These are phyloP conservation scores for Sporothrix sp. DNA, from an alignment of 2,329 filamentous ascomycete species.

Conservation along the genomic window DNA sequence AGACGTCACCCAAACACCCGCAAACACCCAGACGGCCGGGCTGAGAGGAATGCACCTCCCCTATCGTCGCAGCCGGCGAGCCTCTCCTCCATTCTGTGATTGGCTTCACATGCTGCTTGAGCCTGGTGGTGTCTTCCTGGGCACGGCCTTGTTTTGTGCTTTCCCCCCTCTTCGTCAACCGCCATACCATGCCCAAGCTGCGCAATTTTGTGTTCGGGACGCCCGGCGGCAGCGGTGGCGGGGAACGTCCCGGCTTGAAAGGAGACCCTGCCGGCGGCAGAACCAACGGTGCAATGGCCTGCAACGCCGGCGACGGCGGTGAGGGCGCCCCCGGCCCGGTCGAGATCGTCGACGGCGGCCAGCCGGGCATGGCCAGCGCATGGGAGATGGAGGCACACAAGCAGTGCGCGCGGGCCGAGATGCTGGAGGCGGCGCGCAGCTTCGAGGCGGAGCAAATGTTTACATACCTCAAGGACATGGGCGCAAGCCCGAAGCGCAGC, in stretches of 20 bases:
- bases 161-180: not conserved
- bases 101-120: not conserved
- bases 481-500: slow-evolving; percentile 3
- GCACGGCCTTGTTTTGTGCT: not conserved
- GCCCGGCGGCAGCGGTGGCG: too few species aligned
- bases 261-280: not conserved
- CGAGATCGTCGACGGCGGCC: not conserved
- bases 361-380: not conserved
- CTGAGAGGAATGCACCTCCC: too few species aligned
- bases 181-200: not conserved
- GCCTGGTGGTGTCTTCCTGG: not conserved
- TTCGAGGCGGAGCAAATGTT: not conserved
- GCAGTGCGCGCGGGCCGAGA: not conserved
- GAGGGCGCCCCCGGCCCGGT: too few species aligned
- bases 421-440: not conserved
- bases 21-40: too few species aligned
- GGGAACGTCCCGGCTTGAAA: too few species aligned
- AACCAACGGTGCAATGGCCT: not conserved
- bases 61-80: too few species aligned
- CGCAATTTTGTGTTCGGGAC: too few species aligned
- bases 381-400: slow-evolving; percentile 1
- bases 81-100: too few species aligned
- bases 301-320: too few species aligned
- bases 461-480: not conserved
- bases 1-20: too few species aligned